These are phyloP conservation scores for Euphorbia peplus DNA, from an alignment of 345 rosid species.

Conservation along the genomic window DNA sequence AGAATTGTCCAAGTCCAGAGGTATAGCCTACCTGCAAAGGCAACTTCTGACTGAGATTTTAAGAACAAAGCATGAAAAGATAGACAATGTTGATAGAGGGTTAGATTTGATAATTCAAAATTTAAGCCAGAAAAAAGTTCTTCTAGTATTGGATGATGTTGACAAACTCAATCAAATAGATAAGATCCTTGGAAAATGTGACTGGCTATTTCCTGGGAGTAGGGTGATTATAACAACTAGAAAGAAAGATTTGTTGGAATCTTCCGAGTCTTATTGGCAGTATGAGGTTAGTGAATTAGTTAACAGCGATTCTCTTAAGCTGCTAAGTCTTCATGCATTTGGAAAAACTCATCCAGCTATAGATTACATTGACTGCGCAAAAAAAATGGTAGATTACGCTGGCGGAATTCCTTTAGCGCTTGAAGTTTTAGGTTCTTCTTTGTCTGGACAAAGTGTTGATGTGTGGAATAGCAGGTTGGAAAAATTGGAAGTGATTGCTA, in stretches of 20 bases:
- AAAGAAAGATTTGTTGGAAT: constrained; percentile 5
- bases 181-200: background rate
- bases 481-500: constrained; percentile 15
- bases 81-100: constrained; percentile 7
- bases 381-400: background rate
- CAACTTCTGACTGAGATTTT: constrained; percentile 15
- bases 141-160: constrained; percentile 23
- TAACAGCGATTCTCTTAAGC: constrained; percentile 16
- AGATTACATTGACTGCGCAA: background rate
- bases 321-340: constrained; percentile 14
- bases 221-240: constrained; percentile 25
- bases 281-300: constrained; percentile 12
- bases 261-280: constrained; percentile 1
- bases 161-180: constrained; percentile 1
- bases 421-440: constrained; percentile 15
- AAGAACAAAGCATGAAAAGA: constrained; percentile 11
- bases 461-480: constrained; percentile 20
- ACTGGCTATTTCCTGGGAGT: constrained; percentile 22
- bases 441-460: constrained; percentile 9
- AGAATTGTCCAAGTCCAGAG: background rate
- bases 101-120: background rate
- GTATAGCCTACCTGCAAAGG: constrained; percentile 20
- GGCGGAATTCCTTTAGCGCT: constrained; percentile 16
- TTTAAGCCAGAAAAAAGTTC: background rate
- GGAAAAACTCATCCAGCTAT: background rate